These are phyloP conservation scores for Aspergillus homomorphus DNA, from an alignment of 495 filamentous ascomycete species.

Conservation along the genomic window DNA sequence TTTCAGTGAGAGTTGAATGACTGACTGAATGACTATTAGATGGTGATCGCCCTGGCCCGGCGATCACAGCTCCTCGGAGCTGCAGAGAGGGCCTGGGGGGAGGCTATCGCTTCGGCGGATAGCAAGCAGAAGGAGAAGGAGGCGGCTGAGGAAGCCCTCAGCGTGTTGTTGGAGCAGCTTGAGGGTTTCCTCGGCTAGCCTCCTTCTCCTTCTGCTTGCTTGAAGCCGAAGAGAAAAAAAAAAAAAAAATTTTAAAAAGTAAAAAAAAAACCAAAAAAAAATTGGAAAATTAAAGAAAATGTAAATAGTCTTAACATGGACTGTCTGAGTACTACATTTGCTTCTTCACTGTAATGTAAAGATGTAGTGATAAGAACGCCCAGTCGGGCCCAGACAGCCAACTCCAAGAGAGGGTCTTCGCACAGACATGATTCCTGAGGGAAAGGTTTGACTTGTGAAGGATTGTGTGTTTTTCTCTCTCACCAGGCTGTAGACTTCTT, in stretches of 20 bases:
- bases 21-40: constrained; percentile 2
- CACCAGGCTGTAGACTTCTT: neutral
- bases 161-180: neutral
- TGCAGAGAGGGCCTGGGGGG: constrained; percentile 11
- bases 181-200: neutral
- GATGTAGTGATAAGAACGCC: neutral
- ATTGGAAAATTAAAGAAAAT: neutral
- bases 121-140: constrained; percentile 12
- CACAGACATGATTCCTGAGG: neutral
- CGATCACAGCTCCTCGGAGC: constrained; percentile 15
- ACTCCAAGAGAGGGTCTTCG: neutral
- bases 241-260: constrained; percentile 1
- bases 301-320: neutral
- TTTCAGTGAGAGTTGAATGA: neutral
- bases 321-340: neutral
- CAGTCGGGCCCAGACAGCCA: neutral
- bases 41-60: constrained; percentile 16
- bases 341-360: neutral
- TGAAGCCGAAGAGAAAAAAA: neutral
- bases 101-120: constrained; percentile 7
- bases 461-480: too few relatives aligned
- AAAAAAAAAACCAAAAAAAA: constrained; percentile 7
- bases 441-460: too few relatives aligned
- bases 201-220: constrained; percentile 5
- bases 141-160: constrained; percentile 11